Percentiles rank a stretch among this genome's conserved stretches.
These are phyloP conservation scores for Diaporthe destruens DNA, from an alignment of 2,329 filamentous ascomycete species.

Conservation along the genomic window DNA sequence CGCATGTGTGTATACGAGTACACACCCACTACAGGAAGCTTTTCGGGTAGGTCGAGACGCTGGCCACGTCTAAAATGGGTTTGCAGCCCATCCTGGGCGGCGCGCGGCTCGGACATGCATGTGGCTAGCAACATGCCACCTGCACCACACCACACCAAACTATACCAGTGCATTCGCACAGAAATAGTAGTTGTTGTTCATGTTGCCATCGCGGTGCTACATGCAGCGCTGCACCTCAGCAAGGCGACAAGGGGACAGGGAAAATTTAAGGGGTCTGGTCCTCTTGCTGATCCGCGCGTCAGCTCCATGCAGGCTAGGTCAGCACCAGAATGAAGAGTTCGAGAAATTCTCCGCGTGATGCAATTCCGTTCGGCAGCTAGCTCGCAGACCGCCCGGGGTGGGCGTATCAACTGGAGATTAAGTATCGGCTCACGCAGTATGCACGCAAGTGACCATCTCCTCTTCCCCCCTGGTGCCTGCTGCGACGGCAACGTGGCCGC, in stretches of 20 bases:
- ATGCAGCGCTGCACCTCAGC: conserved; percentile 5
- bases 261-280: conserved; percentile 40
- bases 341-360: conserved; percentile 37
- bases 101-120: conserved; percentile 33
- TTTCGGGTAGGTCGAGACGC: conserved; percentile 13
- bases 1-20: not conserved
- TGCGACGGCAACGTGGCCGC: conserved; percentile 31
- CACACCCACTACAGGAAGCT: conserved; percentile 18
- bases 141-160: conserved; percentile 11
- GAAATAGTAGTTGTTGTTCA: not conserved
- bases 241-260: conserved; percentile 18
- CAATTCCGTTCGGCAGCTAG: conserved; percentile 29
- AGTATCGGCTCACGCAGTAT: conserved; percentile 4
- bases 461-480: conserved; percentile 19
- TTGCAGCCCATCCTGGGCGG: conserved; percentile 29
- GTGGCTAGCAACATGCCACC: conserved; percentile 6
- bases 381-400: conserved; percentile 14
- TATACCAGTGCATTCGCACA: not conserved
- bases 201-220: not conserved
- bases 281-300: conserved; percentile 42
- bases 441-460: not conserved
- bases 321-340: conserved; percentile 18
- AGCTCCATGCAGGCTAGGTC: conserved; percentile 38
- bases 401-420: conserved; percentile 29
- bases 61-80: conserved; percentile 29